Evolutionary conservation across 306 rosid species (phyloP).

Genomic region (Luffa aegyptiaca): DNA sequence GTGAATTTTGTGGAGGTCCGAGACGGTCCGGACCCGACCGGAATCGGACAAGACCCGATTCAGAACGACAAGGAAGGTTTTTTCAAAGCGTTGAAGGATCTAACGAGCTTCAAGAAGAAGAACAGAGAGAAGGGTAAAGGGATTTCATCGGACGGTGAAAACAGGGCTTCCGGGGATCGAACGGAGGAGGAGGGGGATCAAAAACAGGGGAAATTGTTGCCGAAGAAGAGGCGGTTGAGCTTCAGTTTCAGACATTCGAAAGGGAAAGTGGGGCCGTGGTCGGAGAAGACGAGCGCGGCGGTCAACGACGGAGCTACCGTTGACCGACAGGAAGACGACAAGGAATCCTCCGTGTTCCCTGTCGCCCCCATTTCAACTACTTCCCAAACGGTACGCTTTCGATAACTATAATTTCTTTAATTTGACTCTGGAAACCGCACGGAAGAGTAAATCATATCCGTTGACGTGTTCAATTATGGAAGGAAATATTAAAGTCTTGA

Average conservation of each 20-base stretch:
- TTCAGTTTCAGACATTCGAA: slow-evolving; percentile 1
- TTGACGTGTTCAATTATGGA: neutral
- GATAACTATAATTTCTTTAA: neutral
- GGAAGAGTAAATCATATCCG: neutral
- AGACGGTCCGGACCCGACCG: slow-evolving; percentile 8
- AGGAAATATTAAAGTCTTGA: neutral
- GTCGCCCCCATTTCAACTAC: neutral
- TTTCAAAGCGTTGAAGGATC: slow-evolving; percentile 13
- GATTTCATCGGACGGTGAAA: slow-evolving; percentile 13
- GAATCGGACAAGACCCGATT: slow-evolving; percentile 12
- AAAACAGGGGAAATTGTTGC: slow-evolving; percentile 14
- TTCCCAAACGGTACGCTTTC: neutral
- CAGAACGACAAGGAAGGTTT: slow-evolving; percentile 17
- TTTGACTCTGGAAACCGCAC: neutral
- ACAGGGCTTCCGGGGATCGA: neutral
- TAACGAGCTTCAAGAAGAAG: slow-evolving; percentile 25
- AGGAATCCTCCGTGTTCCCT: neutral
- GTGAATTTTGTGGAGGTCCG: slow-evolving; percentile 30
- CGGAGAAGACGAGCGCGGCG: slow-evolving; percentile 1
- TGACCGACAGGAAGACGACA: neutral
- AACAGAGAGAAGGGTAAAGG: slow-evolving; percentile 13
- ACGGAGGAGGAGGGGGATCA: slow-evolving; percentile 16
- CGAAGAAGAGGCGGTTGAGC: slow-evolving; percentile 30
- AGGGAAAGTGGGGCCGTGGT: slow-evolving; percentile 17
- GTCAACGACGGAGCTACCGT: neutral